phyloP scores from a whole-genome alignment of 176 grass and related monocot genomes.

The maize (Zea mays) region DNA sequence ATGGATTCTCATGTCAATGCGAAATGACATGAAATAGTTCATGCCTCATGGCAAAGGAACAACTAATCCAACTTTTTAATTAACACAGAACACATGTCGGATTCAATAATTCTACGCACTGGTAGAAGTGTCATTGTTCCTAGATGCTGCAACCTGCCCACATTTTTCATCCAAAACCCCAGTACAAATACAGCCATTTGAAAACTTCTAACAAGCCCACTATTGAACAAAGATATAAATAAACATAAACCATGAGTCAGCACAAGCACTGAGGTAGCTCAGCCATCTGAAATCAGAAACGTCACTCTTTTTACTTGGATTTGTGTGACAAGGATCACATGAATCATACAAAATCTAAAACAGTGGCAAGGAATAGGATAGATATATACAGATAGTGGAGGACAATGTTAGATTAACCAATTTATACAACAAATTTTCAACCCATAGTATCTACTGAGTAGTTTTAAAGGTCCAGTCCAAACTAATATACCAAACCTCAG shows the following conservation, averaged over 20 bases:
- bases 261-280: neutral
- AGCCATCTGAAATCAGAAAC: neutral
- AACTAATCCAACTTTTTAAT: neutral
- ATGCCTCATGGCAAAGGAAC: neutral
- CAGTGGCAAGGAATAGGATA: neutral
- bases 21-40: neutral
- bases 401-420: neutral
- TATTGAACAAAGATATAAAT: neutral
- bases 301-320: neutral
- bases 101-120: neutral
- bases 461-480: neutral
- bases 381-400: neutral
- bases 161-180: slow-evolving; percentile 17
- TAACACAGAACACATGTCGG: neutral
- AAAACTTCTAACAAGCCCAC: neutral
- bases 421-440: slow-evolving; percentile 1
- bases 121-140: neutral
- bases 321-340: neutral
- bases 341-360: neutral
- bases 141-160: neutral
- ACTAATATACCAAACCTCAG: no score
- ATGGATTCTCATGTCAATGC: slow-evolving; percentile 20
- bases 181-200: neutral
- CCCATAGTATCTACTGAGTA: neutral
- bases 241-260: neutral